Percentiles rank a stretch among this genome's conserved stretches.
Conservation (phyloP, 2,329 filamentous ascomycete genomes). For the Aspergillus luchuensis region DNA sequence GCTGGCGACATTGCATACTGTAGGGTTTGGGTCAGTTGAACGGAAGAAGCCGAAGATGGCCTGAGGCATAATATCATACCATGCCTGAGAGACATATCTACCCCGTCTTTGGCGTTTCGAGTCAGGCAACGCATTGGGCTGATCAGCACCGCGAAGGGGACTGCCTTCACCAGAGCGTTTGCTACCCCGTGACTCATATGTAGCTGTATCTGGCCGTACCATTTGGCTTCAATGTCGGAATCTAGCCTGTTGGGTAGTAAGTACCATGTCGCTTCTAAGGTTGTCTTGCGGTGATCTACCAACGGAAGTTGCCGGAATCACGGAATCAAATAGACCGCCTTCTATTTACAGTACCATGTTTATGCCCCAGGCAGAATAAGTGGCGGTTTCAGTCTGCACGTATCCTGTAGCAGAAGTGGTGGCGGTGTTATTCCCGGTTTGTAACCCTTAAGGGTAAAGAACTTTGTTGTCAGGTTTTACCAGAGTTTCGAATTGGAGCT, state of each 20-base stretch:
- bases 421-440: too few relatives aligned
- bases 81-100: slow-evolving; percentile 26
- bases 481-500: too few relatives aligned
- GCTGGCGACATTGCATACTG: slow-evolving; percentile 22
- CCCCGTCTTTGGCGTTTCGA: slow-evolving; percentile 19
- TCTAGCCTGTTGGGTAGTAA: not conserved
- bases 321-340: not conserved
- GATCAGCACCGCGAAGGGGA: not conserved
- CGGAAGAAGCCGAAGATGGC: not conserved
- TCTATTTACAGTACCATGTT: too few relatives aligned
- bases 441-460: too few relatives aligned
- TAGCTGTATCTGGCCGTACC: not conserved
- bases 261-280: not conserved
- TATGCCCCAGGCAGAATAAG: too few relatives aligned
- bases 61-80: slow-evolving; percentile 14
- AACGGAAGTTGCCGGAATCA: not conserved
- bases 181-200: not conserved
- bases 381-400: too few relatives aligned
- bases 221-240: not conserved
- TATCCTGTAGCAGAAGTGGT: too few relatives aligned
- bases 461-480: too few relatives aligned
- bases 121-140: not conserved
- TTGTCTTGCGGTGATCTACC: not conserved
- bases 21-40: not conserved
- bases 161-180: not conserved